A percentile compares a stretch with the other conserved stretches of the same genome.
Conservation (phyloP, 1,284 basidiomycete genomes). For the Boletus subluridellus region DNA sequence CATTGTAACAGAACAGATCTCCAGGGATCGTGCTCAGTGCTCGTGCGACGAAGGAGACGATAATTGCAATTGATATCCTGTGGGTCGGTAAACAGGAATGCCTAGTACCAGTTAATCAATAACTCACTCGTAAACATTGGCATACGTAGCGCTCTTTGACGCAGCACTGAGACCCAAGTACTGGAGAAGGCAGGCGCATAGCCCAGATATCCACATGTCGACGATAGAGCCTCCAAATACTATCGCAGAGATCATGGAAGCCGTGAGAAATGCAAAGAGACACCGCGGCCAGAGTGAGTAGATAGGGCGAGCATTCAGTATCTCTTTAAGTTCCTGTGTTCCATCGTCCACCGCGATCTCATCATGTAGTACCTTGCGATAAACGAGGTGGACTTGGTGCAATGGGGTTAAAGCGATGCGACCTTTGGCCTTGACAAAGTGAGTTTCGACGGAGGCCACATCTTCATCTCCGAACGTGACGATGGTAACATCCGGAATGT, state of each 20-base stretch:
- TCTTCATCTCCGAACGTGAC: slow-evolving; percentile 69
- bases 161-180: slow-evolving; percentile 76
- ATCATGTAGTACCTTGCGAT: slow-evolving; percentile 76
- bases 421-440: slow-evolving; percentile 74
- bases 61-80: slow-evolving; percentile 78
- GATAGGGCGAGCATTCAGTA: slow-evolving; percentile 60
- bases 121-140: slow-evolving; percentile 84
- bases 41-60: slow-evolving; percentile 78
- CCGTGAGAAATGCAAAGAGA: slow-evolving; percentile 68
- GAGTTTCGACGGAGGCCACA: slow-evolving; percentile 60
- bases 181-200: slow-evolving; percentile 65
- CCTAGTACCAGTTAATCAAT: neutral
- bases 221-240: slow-evolving; percentile 80
- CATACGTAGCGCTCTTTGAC: slow-evolving; percentile 77
- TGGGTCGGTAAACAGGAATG: neutral
- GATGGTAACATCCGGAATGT: slow-evolving; percentile 76
- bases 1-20: slow-evolving; percentile 75
- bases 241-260: slow-evolving; percentile 73
- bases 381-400: slow-evolving; percentile 70
- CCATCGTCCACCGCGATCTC: slow-evolving; percentile 65
- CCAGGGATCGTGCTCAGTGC: slow-evolving; percentile 67
- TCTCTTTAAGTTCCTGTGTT: slow-evolving; percentile 52
- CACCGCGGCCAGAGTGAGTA: slow-evolving; percentile 65
- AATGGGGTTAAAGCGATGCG: slow-evolving; percentile 71
- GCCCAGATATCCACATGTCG: slow-evolving; percentile 78